phyloP scores from a whole-genome alignment of 768 basidiomycete species.

The Pleurotus eryngii region DNA sequence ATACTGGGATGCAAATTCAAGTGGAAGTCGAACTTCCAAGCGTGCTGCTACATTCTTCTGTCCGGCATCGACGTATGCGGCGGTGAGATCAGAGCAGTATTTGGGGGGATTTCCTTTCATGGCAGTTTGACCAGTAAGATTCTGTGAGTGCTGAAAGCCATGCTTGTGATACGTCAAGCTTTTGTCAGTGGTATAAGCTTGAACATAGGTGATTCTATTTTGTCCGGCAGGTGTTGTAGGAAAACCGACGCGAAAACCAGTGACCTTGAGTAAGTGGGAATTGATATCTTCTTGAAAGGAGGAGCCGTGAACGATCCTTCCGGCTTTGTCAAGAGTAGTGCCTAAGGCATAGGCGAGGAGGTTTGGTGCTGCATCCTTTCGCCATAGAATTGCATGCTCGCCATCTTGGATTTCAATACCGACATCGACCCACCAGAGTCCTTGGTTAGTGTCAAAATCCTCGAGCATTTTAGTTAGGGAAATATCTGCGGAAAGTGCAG shows the following conservation, averaged over 20 bases:
- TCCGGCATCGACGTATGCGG: neutral
- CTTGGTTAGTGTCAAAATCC: neutral
- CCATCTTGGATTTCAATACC: neutral
- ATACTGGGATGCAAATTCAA: neutral
- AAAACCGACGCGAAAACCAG: neutral
- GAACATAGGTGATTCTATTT: neutral
- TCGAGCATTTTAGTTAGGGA: neutral
- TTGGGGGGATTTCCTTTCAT: neutral
- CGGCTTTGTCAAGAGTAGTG: neutral
- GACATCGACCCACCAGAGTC: neutral
- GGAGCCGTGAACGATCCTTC: neutral
- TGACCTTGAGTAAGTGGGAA: neutral
- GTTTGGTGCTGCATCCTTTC: neutral
- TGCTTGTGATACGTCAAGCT: neutral
- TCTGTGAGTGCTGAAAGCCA: neutral
- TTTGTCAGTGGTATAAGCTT: neutral
- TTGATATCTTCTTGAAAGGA: neutral
- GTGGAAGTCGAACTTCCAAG: neutral
- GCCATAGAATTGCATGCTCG: neutral
- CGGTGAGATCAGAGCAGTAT: neutral
- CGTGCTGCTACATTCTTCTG: neutral
- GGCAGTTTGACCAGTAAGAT: neutral
- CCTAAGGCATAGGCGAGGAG: neutral
- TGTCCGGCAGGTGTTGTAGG: neutral
- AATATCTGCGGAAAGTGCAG: neutral